A percentile compares a stretch with the other conserved stretches of the same genome.
These are phyloP conservation scores for Globisporangium ultimum DNA, from an alignment of 352 stramenopile genomes.

Conservation along the genomic window DNA sequence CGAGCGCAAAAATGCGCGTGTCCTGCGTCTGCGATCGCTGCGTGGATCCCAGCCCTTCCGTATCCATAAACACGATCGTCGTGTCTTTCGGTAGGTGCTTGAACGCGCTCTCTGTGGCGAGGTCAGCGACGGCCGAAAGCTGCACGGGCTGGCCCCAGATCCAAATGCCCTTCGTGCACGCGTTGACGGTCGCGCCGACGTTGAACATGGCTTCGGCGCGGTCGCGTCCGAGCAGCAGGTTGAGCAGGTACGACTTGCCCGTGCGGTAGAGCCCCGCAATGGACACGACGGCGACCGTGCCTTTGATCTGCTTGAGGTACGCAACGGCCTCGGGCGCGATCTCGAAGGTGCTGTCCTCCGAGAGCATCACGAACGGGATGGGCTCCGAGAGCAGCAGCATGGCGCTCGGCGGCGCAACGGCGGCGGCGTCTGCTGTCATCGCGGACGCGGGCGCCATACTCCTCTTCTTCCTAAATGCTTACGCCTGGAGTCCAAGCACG, in stretches of 20 bases:
- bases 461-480: neutral
- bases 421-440: neutral
- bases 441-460: constrained; percentile 2
- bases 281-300: constrained; percentile 77
- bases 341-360: constrained; percentile 71
- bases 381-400: constrained; percentile 22
- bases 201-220: constrained; percentile 40
- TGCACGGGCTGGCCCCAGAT: constrained; percentile 78
- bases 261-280: constrained; percentile 88
- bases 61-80: constrained; percentile 84
- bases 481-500: neutral
- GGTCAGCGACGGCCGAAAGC: constrained; percentile 8
- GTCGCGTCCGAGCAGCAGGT: constrained; percentile 53
- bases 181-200: constrained; percentile 83
- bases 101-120: constrained; percentile 18
- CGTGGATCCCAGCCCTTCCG: constrained; percentile 81
- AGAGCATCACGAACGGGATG: constrained; percentile 79
- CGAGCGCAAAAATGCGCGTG: constrained; percentile 88
- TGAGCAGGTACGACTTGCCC: constrained; percentile 90
- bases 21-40: constrained; percentile 87
- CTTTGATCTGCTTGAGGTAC: constrained; percentile 66
- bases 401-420: neutral
- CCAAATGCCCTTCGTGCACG: constrained; percentile 91
- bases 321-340: constrained; percentile 71
- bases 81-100: constrained; percentile 44